phyloP scores from a whole-genome alignment of 495 filamentous ascomycete genomes.

The Umbilicaria muhlenbergii region DNA sequence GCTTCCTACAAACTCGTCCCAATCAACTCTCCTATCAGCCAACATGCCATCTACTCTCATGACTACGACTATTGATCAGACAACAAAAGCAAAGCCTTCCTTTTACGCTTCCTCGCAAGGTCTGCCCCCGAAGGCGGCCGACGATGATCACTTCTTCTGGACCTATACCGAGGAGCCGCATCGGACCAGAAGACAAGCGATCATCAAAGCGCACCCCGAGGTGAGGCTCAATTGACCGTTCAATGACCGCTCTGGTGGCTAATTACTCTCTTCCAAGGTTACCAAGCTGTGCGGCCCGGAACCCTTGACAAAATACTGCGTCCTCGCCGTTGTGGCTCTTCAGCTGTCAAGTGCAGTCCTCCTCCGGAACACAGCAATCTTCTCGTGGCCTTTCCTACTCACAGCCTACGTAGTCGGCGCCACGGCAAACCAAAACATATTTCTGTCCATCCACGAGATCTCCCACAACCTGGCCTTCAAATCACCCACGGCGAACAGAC shows the following conservation, averaged over 20 bases:
- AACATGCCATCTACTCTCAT: conserved; percentile 1
- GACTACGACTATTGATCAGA: not conserved
- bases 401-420: conserved; percentile 88
- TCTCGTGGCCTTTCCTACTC: conserved; percentile 69
- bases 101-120: not conserved
- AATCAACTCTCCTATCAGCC: too few relatives aligned
- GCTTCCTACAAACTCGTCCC: too few relatives aligned
- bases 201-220: conserved; percentile 98
- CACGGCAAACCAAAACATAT: conserved; percentile 95
- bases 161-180: conserved; percentile 98
- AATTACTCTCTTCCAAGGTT: conserved; percentile 37
- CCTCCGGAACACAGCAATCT: conserved; percentile 62
- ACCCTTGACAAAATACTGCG: conserved; percentile 87
- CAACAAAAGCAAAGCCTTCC: too few relatives aligned
- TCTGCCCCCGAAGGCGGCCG: not conserved
- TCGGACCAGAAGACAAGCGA: conserved; percentile 71
- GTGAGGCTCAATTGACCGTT: conserved; percentile 26
- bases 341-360: conserved; percentile 69
- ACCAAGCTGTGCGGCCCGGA: conserved; percentile 96
- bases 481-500: conserved; percentile 64
- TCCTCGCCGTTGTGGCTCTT: conserved; percentile 66
- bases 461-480: conserved; percentile 94
- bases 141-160: conserved; percentile 60
- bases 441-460: conserved; percentile 98
- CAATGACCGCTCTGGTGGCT: not conserved